Conservation (phyloP, 805 yeast species). For the Teunomyces pallodes region DNA sequence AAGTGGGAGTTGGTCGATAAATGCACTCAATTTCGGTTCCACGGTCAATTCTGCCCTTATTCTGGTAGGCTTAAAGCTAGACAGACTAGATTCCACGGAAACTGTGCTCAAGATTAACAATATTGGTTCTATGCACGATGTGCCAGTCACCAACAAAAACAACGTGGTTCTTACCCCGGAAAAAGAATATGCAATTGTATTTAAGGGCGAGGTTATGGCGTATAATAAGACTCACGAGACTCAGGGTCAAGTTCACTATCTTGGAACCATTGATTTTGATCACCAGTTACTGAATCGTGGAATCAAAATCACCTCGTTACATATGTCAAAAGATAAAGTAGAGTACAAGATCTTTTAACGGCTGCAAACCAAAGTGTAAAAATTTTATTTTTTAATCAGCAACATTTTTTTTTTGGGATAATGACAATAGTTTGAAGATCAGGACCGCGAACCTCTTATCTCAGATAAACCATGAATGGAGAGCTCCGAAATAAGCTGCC, state of each 20-base stretch:
- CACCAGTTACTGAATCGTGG: constrained; percentile 33
- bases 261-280: constrained; percentile 29
- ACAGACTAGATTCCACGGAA: constrained; percentile 15
- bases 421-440: not conserved
- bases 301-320: constrained; percentile 23
- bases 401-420: no score
- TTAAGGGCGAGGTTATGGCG: constrained; percentile 23
- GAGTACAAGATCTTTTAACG: constrained; percentile 1
- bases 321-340: constrained; percentile 9
- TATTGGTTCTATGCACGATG: constrained; percentile 28
- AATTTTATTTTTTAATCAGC: not conserved
- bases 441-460: not conserved
- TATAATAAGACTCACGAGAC: constrained; percentile 15
- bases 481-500: not conserved
- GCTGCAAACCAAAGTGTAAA: not conserved
- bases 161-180: constrained; percentile 2
- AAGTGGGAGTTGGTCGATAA: constrained; percentile 23
- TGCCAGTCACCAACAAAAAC: constrained; percentile 9
- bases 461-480: not conserved
- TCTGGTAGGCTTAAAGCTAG: constrained; percentile 24
- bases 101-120: constrained; percentile 8
- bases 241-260: constrained; percentile 20
- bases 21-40: constrained; percentile 21
- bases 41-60: constrained; percentile 17
- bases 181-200: constrained; percentile 23